A percentile compares a stretch with the other conserved stretches of the same genome.
These are phyloP conservation scores for Aciculosporium take DNA, from an alignment of 2,329 filamentous ascomycete species.

Conservation along the genomic window DNA sequence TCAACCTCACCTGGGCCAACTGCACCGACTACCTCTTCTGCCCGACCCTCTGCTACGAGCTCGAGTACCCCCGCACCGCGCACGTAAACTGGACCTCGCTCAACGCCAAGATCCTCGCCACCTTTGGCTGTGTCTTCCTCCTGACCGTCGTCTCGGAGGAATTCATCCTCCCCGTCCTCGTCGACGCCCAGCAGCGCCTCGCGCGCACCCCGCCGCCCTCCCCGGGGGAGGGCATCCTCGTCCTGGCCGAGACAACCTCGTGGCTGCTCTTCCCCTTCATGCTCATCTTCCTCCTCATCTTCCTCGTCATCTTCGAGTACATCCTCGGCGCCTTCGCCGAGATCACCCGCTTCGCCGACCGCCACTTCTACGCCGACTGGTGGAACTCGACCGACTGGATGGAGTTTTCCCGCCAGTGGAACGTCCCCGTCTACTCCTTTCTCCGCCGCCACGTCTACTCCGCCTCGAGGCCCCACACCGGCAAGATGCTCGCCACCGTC, in stretches of 20 bases:
- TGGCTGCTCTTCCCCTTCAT: constrained; percentile 94
- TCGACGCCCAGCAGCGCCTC: constrained; percentile 48
- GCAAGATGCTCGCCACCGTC: constrained; percentile 61
- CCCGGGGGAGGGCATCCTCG: constrained; percentile 54
- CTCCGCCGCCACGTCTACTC: constrained; percentile 88
- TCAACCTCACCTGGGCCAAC: constrained; percentile 72
- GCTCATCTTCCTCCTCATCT: constrained; percentile 87
- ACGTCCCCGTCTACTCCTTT: constrained; percentile 93
- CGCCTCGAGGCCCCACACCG: constrained; percentile 63
- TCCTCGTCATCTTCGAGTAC: constrained; percentile 97
- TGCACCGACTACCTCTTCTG: constrained; percentile 80
- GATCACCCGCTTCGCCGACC: constrained; percentile 82
- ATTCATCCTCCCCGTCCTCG: constrained; percentile 82
- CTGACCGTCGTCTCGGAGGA: constrained; percentile 85
- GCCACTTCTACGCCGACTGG: constrained; percentile 78
- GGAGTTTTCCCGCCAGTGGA: constrained; percentile 94
- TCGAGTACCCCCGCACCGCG: constrained; percentile 77
- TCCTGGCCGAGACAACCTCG: constrained; percentile 80
- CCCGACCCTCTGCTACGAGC: constrained; percentile 91
- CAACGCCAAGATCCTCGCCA: constrained; percentile 70
- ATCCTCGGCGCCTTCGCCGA: constrained; percentile 88
- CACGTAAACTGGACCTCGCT: constrained; percentile 68
- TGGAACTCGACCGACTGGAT: constrained; percentile 80
- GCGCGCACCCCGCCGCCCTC: constrained; percentile 23
- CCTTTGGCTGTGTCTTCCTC: constrained; percentile 93